Evolutionary conservation across 2,329 filamentous ascomycete genomes (phyloP).

Genomic region (Pyrenophora teres): DNA sequence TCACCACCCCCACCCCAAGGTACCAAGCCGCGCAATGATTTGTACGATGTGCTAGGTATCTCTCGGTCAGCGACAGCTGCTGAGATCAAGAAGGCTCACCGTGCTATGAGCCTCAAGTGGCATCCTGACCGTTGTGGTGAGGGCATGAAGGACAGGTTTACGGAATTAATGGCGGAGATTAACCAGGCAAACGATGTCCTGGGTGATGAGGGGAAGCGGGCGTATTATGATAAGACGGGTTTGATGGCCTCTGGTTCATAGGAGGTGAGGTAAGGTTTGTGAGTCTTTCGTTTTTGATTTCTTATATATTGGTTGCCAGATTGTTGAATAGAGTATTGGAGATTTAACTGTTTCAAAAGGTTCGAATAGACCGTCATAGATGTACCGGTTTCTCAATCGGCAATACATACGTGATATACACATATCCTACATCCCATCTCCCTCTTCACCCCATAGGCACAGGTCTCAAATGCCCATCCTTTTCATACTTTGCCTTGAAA

Average conservation of each 20-base stretch:
- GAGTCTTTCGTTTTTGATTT: too few relatives aligned
- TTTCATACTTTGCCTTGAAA: constrained; percentile 90
- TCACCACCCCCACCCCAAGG: not conserved
- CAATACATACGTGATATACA: constrained; percentile 1
- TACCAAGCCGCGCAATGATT: constrained; percentile 55
- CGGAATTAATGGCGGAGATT: constrained; percentile 29
- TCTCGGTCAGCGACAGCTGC: constrained; percentile 71
- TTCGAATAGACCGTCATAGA: too few relatives aligned
- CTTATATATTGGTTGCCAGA: too few relatives aligned
- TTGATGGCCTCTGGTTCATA: not conserved
- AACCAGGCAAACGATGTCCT: constrained; percentile 28
- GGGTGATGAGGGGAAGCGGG: constrained; percentile 14
- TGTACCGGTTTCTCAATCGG: too few relatives aligned
- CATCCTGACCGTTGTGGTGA: constrained; percentile 70
- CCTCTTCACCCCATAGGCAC: constrained; percentile 48
- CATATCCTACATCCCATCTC: constrained; percentile 9
- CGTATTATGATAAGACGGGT: constrained; percentile 26
- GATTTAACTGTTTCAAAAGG: too few relatives aligned
- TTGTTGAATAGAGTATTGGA: too few relatives aligned
- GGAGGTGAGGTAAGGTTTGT: too few relatives aligned
- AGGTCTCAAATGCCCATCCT: constrained; percentile 71
- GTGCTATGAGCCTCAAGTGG: constrained; percentile 89
- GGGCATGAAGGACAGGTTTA: constrained; percentile 18
- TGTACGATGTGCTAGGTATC: constrained; percentile 83
- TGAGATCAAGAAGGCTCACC: constrained; percentile 96